Evolutionary conservation across 2,329 filamentous ascomycete species (phyloP).

Genomic region (Dothideomycetes sp.): DNA sequence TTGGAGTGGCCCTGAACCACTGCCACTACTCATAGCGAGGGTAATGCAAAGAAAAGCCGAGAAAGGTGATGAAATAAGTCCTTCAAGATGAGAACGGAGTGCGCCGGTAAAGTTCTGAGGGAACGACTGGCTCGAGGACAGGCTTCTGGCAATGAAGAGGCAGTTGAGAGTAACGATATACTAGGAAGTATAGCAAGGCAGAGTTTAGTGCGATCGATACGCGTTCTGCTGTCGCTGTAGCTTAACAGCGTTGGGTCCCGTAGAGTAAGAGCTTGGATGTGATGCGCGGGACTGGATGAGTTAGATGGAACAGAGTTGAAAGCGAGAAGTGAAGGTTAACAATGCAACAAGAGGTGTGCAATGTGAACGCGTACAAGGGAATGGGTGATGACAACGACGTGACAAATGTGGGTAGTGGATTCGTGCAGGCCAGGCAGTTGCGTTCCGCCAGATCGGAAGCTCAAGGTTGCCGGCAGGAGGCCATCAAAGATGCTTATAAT

Average conservation of each 20-base stretch:
- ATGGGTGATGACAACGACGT: neutral
- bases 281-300: neutral
- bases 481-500: neutral
- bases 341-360: neutral
- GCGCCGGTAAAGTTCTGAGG: too few relatives aligned
- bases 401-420: neutral
- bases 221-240: neutral
- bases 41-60: neutral
- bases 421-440: neutral
- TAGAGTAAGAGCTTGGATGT: neutral
- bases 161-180: neutral
- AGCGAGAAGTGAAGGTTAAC: neutral
- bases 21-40: conserved; percentile 20
- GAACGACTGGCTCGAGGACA: conserved; percentile 1
- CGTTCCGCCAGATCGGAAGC: neutral
- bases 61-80: neutral
- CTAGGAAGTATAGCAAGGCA: neutral
- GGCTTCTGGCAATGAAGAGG: neutral
- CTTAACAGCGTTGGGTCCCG: neutral
- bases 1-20: conserved; percentile 25
- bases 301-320: neutral
- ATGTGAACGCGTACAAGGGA: neutral
- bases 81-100: too few relatives aligned
- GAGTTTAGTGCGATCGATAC: neutral
- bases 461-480: neutral